Conservation (phyloP, 2,329 filamentous ascomycete species). For the Fusarium chlamydosporum region DNA sequence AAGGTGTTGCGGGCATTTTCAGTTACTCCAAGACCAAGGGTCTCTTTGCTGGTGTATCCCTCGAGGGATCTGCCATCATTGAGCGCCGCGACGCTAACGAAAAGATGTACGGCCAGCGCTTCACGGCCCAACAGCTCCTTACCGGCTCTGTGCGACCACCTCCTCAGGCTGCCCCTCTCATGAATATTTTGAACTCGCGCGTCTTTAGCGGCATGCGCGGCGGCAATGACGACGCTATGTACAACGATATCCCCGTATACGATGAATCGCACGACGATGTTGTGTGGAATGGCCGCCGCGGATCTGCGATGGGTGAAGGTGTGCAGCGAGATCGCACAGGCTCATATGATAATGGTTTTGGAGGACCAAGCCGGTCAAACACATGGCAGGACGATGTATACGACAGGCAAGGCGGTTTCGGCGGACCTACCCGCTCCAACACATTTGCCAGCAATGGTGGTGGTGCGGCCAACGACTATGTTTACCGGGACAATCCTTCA, state of each 20-base stretch:
- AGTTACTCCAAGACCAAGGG: slow-evolving; percentile 99
- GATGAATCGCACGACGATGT: slow-evolving; percentile 85
- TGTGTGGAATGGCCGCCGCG: slow-evolving; percentile 83
- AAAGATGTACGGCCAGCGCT: slow-evolving; percentile 88
- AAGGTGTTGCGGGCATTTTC: slow-evolving; percentile 91
- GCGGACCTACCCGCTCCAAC: slow-evolving; percentile 63
- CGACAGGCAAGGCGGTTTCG: slow-evolving; percentile 67
- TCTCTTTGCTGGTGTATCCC: slow-evolving; percentile 92
- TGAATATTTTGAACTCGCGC: slow-evolving; percentile 86
- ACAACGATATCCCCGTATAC: slow-evolving; percentile 94
- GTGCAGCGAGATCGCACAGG: slow-evolving; percentile 55
- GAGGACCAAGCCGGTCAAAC: slow-evolving; percentile 71
- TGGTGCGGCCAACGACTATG: slow-evolving; percentile 65
- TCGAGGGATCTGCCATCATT: slow-evolving; percentile 93
- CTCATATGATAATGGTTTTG: slow-evolving; percentile 64
- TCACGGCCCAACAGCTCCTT: slow-evolving; percentile 86
- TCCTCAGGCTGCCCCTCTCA: slow-evolving; percentile 84
- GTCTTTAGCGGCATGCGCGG: slow-evolving; percentile 79
- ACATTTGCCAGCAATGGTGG: slow-evolving; percentile 60
- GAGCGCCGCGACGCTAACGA: slow-evolving; percentile 97
- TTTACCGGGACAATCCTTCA: slow-evolving; percentile 64
- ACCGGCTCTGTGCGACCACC: slow-evolving; percentile 83
- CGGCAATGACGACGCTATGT: slow-evolving; percentile 75
- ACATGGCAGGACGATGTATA: slow-evolving; percentile 85
- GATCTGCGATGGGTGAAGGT: slow-evolving; percentile 79